Evolutionary conservation across 129 eudicot species (phyloP).

Genomic region (Arctium lappa): DNA sequence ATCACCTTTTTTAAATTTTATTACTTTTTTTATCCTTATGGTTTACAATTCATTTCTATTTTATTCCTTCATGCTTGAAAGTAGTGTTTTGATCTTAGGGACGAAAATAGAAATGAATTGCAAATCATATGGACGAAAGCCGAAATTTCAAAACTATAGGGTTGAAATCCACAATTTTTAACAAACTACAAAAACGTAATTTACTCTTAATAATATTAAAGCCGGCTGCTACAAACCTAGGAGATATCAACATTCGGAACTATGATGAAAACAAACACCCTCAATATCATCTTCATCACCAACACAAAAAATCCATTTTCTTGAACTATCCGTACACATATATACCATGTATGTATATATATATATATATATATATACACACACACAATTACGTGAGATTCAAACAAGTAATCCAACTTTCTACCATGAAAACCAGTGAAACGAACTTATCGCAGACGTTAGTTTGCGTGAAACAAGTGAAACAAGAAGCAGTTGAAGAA

Average conservation of each 20-base stretch:
- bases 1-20: too few relatives aligned
- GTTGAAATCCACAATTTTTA: too few relatives aligned
- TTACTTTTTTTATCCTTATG: too few relatives aligned
- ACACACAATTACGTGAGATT: neutral
- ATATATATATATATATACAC: neutral
- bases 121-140: too few relatives aligned
- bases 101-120: too few relatives aligned
- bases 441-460: slow-evolving; percentile 26
- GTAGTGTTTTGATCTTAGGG: too few relatives aligned
- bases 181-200: too few relatives aligned
- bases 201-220: neutral
- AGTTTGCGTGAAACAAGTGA: slow-evolving; percentile 54
- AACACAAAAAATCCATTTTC: slow-evolving; percentile 23
- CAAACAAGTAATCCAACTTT: neutral
- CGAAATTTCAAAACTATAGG: too few relatives aligned
- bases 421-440: slow-evolving; percentile 18
- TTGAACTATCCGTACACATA: slow-evolving; percentile 29
- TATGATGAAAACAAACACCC: slow-evolving; percentile 1
- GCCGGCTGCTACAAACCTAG: slow-evolving; percentile 21
- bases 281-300: slow-evolving; percentile 18
- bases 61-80: too few relatives aligned
- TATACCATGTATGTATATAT: neutral
- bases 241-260: neutral
- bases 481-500: slow-evolving; percentile 41
- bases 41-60: too few relatives aligned